phyloP scores from a whole-genome alignment of 2,329 filamentous ascomycete species.

The Penicillium concentricum region DNA sequence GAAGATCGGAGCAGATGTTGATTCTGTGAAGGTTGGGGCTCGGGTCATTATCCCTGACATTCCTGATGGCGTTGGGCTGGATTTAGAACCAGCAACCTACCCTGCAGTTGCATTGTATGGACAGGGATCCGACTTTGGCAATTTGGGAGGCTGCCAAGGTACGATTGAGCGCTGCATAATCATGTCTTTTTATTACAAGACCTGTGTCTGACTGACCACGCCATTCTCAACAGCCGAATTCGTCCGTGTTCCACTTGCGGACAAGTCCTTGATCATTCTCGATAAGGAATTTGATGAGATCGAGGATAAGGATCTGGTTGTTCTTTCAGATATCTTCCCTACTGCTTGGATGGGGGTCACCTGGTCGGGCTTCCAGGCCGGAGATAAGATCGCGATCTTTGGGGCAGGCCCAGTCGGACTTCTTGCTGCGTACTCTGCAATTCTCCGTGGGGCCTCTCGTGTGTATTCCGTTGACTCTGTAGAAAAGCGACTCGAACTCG shows the following conservation, averaged over 20 bases:
- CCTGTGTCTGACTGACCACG: not conserved
- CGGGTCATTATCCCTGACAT: constrained; percentile 9
- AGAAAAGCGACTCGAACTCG: constrained; percentile 56
- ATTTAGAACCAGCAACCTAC: not conserved
- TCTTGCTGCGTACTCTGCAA: constrained; percentile 64
- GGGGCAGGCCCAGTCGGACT: constrained; percentile 64
- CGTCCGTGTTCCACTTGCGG: constrained; percentile 19
- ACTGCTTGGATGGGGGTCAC: constrained; percentile 42
- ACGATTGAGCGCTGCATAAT: not conserved
- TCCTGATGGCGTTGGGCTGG: not conserved
- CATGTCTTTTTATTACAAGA: no score
- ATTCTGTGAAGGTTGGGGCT: not conserved
- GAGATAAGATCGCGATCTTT: constrained; percentile 62
- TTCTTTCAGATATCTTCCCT: constrained; percentile 39
- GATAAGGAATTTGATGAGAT: constrained; percentile 2
- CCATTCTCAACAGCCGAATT: constrained; percentile 15
- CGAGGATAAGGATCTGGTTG: constrained; percentile 21
- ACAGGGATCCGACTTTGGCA: constrained; percentile 13
- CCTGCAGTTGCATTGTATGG: not conserved
- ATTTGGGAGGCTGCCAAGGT: constrained; percentile 15
- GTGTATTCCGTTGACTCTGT: constrained; percentile 64
- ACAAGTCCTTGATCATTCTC: constrained; percentile 7
- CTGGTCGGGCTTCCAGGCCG: constrained; percentile 40
- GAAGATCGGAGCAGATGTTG: not conserved
- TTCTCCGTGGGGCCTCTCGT: constrained; percentile 58